Evolutionary conservation across 2,329 filamentous ascomycete species (phyloP).

Genomic region (Alternaria angustiovoidea): DNA sequence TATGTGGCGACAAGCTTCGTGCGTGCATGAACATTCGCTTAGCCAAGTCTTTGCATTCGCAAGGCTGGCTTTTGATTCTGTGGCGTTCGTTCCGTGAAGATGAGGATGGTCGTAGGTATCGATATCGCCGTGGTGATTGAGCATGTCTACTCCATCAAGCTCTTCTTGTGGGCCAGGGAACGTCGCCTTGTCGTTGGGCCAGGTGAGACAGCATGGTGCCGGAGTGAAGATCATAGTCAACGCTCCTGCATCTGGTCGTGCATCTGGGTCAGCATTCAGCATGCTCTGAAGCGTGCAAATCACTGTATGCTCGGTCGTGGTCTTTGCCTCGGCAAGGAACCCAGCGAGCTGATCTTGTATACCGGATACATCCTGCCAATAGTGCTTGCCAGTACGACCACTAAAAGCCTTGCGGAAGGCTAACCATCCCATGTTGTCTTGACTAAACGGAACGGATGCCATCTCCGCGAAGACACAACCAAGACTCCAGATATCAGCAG

Average conservation of each 20-base stretch:
- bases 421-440: constrained; percentile 34
- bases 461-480: constrained; percentile 97
- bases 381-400: constrained; percentile 43
- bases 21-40: constrained; percentile 36
- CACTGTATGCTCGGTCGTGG: constrained; percentile 32
- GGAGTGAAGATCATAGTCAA: constrained; percentile 46
- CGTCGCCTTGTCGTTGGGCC: constrained; percentile 44
- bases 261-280: constrained; percentile 37
- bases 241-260: constrained; percentile 42
- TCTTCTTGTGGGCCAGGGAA: constrained; percentile 48
- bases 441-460: constrained; percentile 60
- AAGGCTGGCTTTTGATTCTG: constrained; percentile 12
- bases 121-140: constrained; percentile 27
- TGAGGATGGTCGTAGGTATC: constrained; percentile 27
- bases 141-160: constrained; percentile 34
- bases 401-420: constrained; percentile 40
- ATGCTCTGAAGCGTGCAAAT: constrained; percentile 43
- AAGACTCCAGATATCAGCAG: constrained; percentile 88
- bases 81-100: neutral
- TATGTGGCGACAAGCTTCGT: constrained; percentile 35
- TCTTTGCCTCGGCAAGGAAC: constrained; percentile 31
- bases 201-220: constrained; percentile 48
- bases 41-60: constrained; percentile 40
- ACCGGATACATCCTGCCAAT: constrained; percentile 46
- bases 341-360: constrained; percentile 38